Evolutionary conservation across 2,329 filamentous ascomycete species (phyloP).

Genomic region (Talaromyces sp.): DNA sequence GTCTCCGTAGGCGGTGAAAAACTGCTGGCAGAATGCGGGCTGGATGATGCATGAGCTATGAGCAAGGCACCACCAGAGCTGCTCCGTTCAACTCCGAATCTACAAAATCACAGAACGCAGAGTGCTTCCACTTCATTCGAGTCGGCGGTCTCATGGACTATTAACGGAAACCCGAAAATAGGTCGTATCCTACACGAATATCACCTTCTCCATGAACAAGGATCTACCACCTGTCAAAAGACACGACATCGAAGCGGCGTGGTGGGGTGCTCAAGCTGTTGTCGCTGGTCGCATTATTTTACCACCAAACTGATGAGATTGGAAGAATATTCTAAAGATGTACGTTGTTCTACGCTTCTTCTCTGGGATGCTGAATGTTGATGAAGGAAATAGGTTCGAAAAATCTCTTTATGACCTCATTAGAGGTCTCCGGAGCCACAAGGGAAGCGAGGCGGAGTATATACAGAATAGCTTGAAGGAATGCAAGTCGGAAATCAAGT

Average conservation of each 20-base stretch:
- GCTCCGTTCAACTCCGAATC: background rate
- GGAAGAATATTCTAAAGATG: background rate
- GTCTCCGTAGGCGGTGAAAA: constrained; percentile 8
- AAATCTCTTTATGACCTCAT: constrained; percentile 99
- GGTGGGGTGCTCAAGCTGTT: constrained; percentile 6
- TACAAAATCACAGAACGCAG: background rate
- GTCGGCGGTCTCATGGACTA: background rate
- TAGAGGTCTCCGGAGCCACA: constrained; percentile 89
- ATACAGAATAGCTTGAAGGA: constrained; percentile 91
- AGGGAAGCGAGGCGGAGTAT: constrained; percentile 91
- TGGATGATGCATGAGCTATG: background rate
- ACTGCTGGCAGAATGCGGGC: background rate
- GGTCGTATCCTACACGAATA: background rate
- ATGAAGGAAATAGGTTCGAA: constrained; percentile 72
- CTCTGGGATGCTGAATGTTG: background rate
- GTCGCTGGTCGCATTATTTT: background rate
- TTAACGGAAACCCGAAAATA: background rate
- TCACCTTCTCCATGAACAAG: constrained; percentile 3
- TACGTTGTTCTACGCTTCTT: background rate
- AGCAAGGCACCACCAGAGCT: background rate
- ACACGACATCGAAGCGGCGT: constrained; percentile 6
- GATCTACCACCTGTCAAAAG: background rate
- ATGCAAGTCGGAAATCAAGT: constrained; percentile 88
- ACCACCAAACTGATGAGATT: background rate
- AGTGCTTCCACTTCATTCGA: background rate